Percentiles rank a stretch among this genome's conserved stretches.
Evolutionary conservation across 2,329 filamentous ascomycete genomes (phyloP).

Genomic region (Aspergillus brasiliensis): DNA sequence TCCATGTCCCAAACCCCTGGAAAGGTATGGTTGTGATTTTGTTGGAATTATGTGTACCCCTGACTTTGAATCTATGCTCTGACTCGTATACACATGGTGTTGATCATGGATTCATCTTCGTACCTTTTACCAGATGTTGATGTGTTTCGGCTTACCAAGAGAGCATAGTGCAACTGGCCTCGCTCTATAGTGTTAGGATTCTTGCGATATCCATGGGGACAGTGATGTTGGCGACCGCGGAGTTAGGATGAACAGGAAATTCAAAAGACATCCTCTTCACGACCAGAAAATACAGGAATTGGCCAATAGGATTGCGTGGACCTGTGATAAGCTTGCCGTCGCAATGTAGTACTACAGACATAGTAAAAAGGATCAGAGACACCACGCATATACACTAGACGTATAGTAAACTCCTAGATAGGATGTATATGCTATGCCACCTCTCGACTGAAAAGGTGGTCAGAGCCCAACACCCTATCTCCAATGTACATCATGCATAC

Average conservation of each 20-base stretch:
- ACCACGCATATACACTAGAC: background rate
- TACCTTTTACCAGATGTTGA: background rate
- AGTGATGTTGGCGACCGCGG: background rate
- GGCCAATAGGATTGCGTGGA: slow-evolving; percentile 7
- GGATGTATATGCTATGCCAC: too few relatives aligned
- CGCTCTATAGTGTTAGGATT: background rate
- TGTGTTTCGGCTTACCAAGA: background rate
- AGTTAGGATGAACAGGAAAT: background rate
- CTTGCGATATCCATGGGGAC: background rate
- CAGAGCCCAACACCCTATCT: background rate
- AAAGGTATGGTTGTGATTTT: background rate
- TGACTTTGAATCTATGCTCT: background rate
- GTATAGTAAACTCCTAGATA: too few relatives aligned
- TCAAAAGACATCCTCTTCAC: background rate
- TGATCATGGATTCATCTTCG: background rate
- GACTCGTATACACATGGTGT: background rate
- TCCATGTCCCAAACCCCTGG: background rate
- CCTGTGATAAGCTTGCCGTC: slow-evolving; percentile 17
- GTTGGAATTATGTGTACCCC: background rate
- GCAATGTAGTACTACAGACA: background rate
- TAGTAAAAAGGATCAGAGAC: background rate
- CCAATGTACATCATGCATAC: background rate
- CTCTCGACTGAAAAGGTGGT: too few relatives aligned
- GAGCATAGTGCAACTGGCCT: background rate
- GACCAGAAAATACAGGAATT: background rate